Evolutionary conservation across 2,329 filamentous ascomycete species (phyloP).

Genomic region (Nannizziopsis arthrosporioides): DNA sequence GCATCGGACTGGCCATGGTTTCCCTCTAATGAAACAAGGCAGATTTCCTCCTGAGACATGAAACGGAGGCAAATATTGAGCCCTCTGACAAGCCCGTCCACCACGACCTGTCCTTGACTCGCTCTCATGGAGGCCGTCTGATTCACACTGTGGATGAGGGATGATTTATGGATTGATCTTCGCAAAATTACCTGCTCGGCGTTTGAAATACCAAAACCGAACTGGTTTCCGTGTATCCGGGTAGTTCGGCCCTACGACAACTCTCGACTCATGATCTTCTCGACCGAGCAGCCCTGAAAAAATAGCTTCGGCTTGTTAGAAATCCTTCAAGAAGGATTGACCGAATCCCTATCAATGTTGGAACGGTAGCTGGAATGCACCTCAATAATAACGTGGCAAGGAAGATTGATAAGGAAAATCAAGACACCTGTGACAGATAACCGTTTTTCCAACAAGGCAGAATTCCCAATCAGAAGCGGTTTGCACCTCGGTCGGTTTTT

Average conservation of each 20-base stretch:
- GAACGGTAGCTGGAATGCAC: too few relatives aligned
- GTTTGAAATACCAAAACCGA: constrained; percentile 6
- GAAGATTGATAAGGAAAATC: background rate
- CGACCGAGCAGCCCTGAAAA: too few relatives aligned
- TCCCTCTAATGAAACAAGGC: background rate
- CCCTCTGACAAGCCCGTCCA: too few relatives aligned
- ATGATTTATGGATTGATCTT: background rate
- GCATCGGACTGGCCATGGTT: background rate
- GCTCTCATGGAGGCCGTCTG: too few relatives aligned
- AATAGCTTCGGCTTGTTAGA: too few relatives aligned
- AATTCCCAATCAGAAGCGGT: too few relatives aligned
- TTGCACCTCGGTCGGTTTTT: background rate
- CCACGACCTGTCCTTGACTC: too few relatives aligned
- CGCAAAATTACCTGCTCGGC: background rate
- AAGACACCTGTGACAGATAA: too few relatives aligned
- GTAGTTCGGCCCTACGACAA: constrained; percentile 8
- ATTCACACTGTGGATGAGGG: too few relatives aligned
- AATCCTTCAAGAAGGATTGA: too few relatives aligned
- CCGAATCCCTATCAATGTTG: too few relatives aligned
- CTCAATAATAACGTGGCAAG: background rate
- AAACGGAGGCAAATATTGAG: background rate
- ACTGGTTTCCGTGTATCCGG: constrained; percentile 5
- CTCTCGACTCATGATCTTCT: background rate
- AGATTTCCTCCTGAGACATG: constrained; percentile 2
- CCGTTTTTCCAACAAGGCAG: too few relatives aligned